Conservation (phyloP, 169 alveolate species). For the Plasmodium knowlesi region DNA sequence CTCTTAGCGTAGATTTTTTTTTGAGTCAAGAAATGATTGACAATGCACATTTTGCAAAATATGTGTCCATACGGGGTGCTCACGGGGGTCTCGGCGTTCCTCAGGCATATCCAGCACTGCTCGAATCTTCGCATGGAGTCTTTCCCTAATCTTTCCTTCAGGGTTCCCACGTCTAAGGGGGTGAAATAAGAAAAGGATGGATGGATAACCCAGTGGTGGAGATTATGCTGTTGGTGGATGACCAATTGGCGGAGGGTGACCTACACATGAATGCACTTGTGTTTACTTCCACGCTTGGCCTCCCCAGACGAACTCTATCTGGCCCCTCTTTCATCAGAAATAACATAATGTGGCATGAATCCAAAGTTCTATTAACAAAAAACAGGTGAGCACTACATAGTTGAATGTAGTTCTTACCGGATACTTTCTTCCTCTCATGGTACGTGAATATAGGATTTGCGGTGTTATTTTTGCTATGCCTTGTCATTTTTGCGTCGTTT, state of each 20-base stretch:
- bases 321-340: background rate
- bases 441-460: conserved; percentile 92
- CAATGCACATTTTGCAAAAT: conserved; percentile 93
- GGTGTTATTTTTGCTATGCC: conserved; percentile 93
- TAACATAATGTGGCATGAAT: background rate
- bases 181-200: background rate
- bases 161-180: conserved; percentile 87
- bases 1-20: conserved; percentile 79
- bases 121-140: conserved; percentile 92
- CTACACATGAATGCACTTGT: background rate
- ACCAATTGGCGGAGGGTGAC: background rate
- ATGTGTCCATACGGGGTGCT: conserved; percentile 93
- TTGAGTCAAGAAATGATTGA: conserved; percentile 89
- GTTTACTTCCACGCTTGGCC: background rate
- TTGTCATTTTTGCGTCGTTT: conserved; percentile 84
- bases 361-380: background rate
- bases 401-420: conserved; percentile 64
- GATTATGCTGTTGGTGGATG: background rate
- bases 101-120: conserved; percentile 93
- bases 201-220: background rate
- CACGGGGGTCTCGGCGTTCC: conserved; percentile 90
- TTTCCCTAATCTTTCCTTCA: conserved; percentile 90
- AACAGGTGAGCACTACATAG: background rate
- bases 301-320: background rate
- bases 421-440: conserved; percentile 90